A percentile compares a stretch with the other conserved stretches of the same genome.
These are phyloP conservation scores for Thraustotheca clavata DNA, from an alignment of 352 stramenopile genomes.

Conservation along the genomic window DNA sequence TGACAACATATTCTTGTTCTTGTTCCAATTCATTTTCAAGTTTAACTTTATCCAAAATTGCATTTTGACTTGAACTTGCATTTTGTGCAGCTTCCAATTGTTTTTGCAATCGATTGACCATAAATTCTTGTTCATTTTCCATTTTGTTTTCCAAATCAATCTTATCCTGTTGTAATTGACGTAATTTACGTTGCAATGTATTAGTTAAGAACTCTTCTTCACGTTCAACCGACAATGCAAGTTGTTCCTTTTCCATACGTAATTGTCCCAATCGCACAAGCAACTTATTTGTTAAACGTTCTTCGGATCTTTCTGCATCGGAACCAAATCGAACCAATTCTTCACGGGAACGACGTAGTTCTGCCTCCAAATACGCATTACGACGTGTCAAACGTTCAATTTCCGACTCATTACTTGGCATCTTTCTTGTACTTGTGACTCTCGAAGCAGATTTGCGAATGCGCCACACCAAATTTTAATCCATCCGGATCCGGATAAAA, in stretches of 20 bases:
- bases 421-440: neutral
- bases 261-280: constrained; percentile 72
- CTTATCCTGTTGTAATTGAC: constrained; percentile 81
- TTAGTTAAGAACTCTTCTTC: constrained; percentile 89
- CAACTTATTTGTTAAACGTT: constrained; percentile 75
- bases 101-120: constrained; percentile 87
- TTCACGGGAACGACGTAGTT: constrained; percentile 23
- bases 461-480: neutral
- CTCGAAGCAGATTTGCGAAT: constrained; percentile 11
- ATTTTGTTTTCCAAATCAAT: constrained; percentile 89
- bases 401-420: neutral
- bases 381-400: constrained; percentile 5
- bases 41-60: constrained; percentile 56
- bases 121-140: constrained; percentile 88
- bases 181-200: constrained; percentile 84
- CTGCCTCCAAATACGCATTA: constrained; percentile 8
- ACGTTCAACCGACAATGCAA: constrained; percentile 81
- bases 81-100: constrained; percentile 64
- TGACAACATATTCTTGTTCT: constrained; percentile 83
- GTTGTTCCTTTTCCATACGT: constrained; percentile 83
- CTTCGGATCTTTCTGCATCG: constrained; percentile 76
- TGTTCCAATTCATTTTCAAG: constrained; percentile 83
- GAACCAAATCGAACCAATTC: constrained; percentile 71
- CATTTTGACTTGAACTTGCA: constrained; percentile 11
- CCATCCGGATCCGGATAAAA: constrained; percentile 19